Conservation (phyloP, 305 asterid species). For the Petunia hybrid region DNA sequence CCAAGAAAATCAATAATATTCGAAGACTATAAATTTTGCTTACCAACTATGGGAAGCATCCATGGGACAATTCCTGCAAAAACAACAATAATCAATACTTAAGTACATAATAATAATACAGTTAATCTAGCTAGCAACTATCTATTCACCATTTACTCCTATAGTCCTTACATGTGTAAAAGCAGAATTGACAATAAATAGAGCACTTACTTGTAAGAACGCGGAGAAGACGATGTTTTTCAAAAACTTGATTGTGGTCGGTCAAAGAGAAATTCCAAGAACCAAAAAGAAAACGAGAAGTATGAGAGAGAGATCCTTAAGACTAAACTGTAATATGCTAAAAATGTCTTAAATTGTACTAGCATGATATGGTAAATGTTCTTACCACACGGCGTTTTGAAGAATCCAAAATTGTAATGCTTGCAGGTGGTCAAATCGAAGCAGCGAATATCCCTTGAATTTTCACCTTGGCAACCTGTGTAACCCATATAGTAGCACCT, state of each 20-base stretch:
- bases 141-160: not conserved
- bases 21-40: not conserved
- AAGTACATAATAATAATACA: not conserved
- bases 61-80: not conserved
- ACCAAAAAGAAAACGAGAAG: not conserved
- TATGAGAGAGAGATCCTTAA: not conserved
- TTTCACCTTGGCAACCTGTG: not conserved
- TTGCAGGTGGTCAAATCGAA: fast-evolving
- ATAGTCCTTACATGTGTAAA: not conserved
- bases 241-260: not conserved
- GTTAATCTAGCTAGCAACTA: not conserved
- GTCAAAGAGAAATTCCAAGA: not conserved
- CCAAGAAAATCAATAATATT: too few relatives aligned
- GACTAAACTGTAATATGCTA: too few relatives aligned
- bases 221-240: not conserved
- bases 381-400: not conserved
- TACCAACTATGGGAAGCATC: not conserved
- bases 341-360: too few relatives aligned
- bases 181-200: not conserved
- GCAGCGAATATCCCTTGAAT: not conserved
- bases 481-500: not conserved
- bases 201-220: not conserved
- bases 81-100: not conserved
- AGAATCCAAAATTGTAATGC: not conserved
- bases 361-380: too few relatives aligned